These are phyloP conservation scores for Aspergillus hiratsukae DNA, from an alignment of 2,329 filamentous ascomycete genomes.

Conservation along the genomic window DNA sequence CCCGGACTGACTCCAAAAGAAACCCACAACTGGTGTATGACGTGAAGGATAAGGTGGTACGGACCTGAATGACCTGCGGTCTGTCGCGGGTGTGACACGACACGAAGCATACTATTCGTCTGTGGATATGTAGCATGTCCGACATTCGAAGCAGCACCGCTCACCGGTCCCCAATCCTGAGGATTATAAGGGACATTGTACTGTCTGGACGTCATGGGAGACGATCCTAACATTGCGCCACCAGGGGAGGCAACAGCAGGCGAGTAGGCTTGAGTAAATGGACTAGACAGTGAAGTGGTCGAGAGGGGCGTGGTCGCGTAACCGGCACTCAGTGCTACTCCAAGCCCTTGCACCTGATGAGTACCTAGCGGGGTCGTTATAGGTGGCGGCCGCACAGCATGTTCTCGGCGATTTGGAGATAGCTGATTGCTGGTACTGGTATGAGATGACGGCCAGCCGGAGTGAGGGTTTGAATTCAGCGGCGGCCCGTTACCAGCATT, in stretches of 20 bases:
- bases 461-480: constrained; percentile 23
- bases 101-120: constrained; percentile 24
- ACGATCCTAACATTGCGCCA: constrained; percentile 32
- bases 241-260: constrained; percentile 35
- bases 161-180: constrained; percentile 45
- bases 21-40: neutral
- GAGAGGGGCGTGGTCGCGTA: constrained; percentile 38
- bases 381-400: constrained; percentile 40
- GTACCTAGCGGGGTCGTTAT: constrained; percentile 39
- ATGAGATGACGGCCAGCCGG: constrained; percentile 29
- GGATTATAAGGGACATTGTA: constrained; percentile 47
- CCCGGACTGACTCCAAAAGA: neutral
- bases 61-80: constrained; percentile 29
- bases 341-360: constrained; percentile 33
- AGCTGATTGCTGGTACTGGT: constrained; percentile 27
- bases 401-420: constrained; percentile 39
- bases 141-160: constrained; percentile 20
- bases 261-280: constrained; percentile 38
- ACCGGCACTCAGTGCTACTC: constrained; percentile 22
- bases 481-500: constrained; percentile 31
- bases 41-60: constrained; percentile 10
- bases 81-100: constrained; percentile 22
- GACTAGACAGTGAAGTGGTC: constrained; percentile 41
- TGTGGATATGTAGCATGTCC: constrained; percentile 27
- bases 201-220: constrained; percentile 43